These are phyloP conservation scores for Fusarium illudens DNA, from an alignment of 2,329 filamentous ascomycete genomes.

Conservation along the genomic window DNA sequence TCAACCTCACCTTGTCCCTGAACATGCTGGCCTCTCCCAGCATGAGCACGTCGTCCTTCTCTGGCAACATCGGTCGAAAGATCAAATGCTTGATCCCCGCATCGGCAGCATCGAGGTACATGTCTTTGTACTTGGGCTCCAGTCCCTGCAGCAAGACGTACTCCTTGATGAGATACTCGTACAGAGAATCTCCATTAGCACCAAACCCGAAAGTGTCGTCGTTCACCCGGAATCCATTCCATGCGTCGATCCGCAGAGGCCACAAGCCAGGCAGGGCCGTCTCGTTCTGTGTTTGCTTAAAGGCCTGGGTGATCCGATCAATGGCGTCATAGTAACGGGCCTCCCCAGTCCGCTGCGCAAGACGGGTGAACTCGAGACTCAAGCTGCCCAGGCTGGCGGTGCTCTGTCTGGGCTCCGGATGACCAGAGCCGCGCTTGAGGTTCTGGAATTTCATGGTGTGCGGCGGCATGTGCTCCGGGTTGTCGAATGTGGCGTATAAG, in stretches of 20 bases:
- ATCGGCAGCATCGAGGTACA: constrained; percentile 59
- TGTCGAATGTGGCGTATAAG: constrained; percentile 71
- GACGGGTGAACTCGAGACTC: constrained; percentile 67
- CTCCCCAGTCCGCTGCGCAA: constrained; percentile 68
- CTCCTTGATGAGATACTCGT: constrained; percentile 73
- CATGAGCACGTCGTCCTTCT: constrained; percentile 67
- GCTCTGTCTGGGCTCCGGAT: constrained; percentile 44
- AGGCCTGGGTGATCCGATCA: constrained; percentile 62
- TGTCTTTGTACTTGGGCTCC: constrained; percentile 49
- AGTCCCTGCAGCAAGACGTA: constrained; percentile 71
- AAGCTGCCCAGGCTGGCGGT: constrained; percentile 61
- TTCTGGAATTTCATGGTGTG: constrained; percentile 55
- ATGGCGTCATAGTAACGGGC: constrained; percentile 68
- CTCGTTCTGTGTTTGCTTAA: constrained; percentile 60
- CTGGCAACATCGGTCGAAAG: constrained; percentile 70
- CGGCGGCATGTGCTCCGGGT: constrained; percentile 68
- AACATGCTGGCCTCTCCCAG: constrained; percentile 55
- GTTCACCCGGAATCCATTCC: constrained; percentile 43
- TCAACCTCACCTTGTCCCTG: constrained; percentile 39
- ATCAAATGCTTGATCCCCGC: constrained; percentile 68
- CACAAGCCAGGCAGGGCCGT: constrained; percentile 69
- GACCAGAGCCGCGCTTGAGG: constrained; percentile 48
- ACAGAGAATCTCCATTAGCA: constrained; percentile 64
- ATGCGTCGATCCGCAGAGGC: constrained; percentile 63
- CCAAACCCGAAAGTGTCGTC: constrained; percentile 54